A percentile compares a stretch with the other conserved stretches of the same genome.
These are phyloP conservation scores for Croton laevigatus DNA, from an alignment of 441 rosid species.

Conservation along the genomic window DNA sequence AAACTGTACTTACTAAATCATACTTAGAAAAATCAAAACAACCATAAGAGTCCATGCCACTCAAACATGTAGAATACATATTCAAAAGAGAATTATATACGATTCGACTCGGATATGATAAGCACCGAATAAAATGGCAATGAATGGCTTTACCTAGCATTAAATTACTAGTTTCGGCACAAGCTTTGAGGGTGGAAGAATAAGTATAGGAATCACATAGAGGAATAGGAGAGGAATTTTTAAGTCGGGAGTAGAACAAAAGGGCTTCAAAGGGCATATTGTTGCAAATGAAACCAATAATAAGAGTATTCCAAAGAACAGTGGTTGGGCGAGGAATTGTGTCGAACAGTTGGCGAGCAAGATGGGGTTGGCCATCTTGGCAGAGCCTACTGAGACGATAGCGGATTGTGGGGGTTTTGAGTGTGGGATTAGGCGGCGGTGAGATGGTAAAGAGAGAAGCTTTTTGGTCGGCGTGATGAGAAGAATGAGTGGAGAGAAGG, in stretches of 20 bases:
- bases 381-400: conserved; percentile 72
- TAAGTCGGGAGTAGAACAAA: conserved; percentile 64
- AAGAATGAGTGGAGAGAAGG: conserved; percentile 33
- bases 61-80: conserved; percentile 66
- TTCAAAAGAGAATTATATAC: conserved; percentile 76
- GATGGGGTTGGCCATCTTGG: conserved; percentile 66
- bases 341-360: conserved; percentile 83
- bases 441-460: conserved; percentile 25
- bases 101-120: conserved; percentile 61
- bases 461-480: conserved; percentile 10
- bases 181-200: conserved; percentile 83
- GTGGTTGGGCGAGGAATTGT: conserved; percentile 72
- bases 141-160: conserved; percentile 64
- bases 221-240: conserved; percentile 43
- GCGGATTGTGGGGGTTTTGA: conserved; percentile 63
- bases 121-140: conserved; percentile 69
- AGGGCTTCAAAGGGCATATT: conserved; percentile 68
- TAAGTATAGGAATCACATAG: conserved; percentile 69
- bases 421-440: conserved; percentile 41
- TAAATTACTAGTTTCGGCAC: conserved; percentile 53
- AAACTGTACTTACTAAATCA: conserved; percentile 60
- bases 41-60: conserved; percentile 27
- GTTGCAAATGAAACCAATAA: conserved; percentile 79
- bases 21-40: conserved; percentile 29
- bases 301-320: conserved; percentile 76